Base-by-base conservation (phyloP, 768 basidiomycete species). In the Postia placenta region DNA sequence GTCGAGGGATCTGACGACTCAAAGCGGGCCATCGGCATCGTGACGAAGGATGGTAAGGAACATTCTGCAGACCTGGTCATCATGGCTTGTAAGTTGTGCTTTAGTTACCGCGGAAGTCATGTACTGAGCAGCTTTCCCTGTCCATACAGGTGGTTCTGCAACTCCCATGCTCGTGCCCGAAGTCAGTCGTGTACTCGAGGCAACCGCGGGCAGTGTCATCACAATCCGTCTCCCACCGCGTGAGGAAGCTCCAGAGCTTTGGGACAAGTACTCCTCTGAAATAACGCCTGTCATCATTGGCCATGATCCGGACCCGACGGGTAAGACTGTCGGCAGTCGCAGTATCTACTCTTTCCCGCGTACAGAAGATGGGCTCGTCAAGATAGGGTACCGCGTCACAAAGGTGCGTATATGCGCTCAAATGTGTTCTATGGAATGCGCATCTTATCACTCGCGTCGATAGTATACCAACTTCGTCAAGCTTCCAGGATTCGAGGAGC, bases 401-500 rank as follows among this genome's bases (percentile, higher is more conserved):
- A 47, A 47, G 46, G 46, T 39, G 11, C 15, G 46, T 20, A 6
- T 9, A 17, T 45, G 7, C 17, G 19, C 45, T 33, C 30, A 7
- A 15, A 33, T 33, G 30, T 15, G 30, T 7, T 15, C 7, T 33
- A 15, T 15, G 9, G 7, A 33, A 33, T 33, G 30, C 15, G 30
- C 15, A 33, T 33, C 6, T 33, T 45, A 23, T 35, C 23, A 39
- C 17, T 22, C 15, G 19, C 19, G 7, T 17, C 38, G 30, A 26
- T 17, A 47, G 46, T 47, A 47, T 39, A 47, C 46, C 33, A 47
- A 47, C 46, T 47, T 28, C 23, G 46, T 47, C 46, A 47, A 47
- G 11, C 46, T 47, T 3, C 46, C 46, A 3, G 46, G 23, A 2
- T 47, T 47, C 24, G 35, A 37, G 20, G 36, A 23, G 2, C 46